phyloP scores from a whole-genome alignment of 2,329 filamentous ascomycete genomes.

The Atkinsonella texensis region DNA sequence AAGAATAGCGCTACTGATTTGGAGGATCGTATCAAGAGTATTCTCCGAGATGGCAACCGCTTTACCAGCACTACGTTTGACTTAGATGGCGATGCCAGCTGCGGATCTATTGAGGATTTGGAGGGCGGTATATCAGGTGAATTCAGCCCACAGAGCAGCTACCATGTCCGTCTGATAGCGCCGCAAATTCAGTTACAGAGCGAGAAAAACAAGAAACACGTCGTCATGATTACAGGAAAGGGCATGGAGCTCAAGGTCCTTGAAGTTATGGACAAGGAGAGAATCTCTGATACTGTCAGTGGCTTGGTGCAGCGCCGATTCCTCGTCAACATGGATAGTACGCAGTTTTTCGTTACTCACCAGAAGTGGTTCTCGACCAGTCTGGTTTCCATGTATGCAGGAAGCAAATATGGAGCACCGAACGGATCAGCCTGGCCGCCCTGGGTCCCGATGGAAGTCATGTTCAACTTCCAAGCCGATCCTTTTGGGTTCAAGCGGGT shows the following conservation, averaged over 20 bases:
- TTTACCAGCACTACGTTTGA: slow-evolving; percentile 44
- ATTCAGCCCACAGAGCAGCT: slow-evolving; percentile 84
- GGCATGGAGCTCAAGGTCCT: slow-evolving; percentile 97
- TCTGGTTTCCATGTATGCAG: slow-evolving; percentile 84
- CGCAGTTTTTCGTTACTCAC: slow-evolving; percentile 95
- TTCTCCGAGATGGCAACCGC: slow-evolving; percentile 72
- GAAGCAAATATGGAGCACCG: slow-evolving; percentile 81
- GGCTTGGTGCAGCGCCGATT: slow-evolving; percentile 92
- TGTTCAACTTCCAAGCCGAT: slow-evolving; percentile 90
- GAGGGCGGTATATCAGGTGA: slow-evolving; percentile 72
- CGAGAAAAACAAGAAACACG: slow-evolving; percentile 93
- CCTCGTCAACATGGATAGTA: slow-evolving; percentile 89
- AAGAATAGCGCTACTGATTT: slow-evolving; percentile 54
- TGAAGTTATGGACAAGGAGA: slow-evolving; percentile 94
- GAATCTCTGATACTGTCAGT: slow-evolving; percentile 84
- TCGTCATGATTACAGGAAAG: slow-evolving; percentile 92
- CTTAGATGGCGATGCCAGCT: slow-evolving; percentile 20
- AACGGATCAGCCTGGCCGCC: slow-evolving; percentile 86
- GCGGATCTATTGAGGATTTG: slow-evolving; percentile 45
- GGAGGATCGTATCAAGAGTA: slow-evolving; percentile 73
- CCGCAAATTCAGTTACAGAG: slow-evolving; percentile 97
- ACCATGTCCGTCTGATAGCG: slow-evolving; percentile 87
- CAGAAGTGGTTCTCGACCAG: slow-evolving; percentile 80
- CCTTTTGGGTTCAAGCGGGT: slow-evolving; percentile 97
- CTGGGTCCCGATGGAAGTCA: slow-evolving; percentile 96